Evolutionary conservation across 306 rosid species (phyloP).

Genomic region (Ammopiptanthus mongolicus): DNA sequence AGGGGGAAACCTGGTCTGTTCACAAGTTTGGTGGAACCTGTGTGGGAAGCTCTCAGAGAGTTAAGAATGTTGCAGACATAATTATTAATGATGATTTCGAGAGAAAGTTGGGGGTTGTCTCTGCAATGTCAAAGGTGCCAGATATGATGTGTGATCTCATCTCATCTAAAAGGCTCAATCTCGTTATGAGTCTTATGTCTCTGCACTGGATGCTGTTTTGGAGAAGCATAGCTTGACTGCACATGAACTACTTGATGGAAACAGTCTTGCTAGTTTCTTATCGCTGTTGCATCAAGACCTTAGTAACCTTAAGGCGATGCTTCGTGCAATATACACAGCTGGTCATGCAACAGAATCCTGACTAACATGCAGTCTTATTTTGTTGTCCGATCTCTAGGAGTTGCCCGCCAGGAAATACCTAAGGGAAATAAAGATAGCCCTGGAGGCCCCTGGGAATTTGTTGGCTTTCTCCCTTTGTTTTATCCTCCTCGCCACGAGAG

Average conservation of each 20-base stretch:
- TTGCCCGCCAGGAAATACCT: constrained; percentile 73
- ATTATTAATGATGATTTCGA: constrained; percentile 69
- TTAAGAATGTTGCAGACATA: constrained; percentile 72
- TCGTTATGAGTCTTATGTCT: constrained; percentile 70
- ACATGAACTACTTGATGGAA: constrained; percentile 75
- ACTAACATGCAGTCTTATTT: too few species aligned
- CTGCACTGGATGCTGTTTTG: constrained; percentile 72
- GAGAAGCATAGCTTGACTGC: constrained; percentile 84
- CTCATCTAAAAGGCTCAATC: constrained; percentile 84
- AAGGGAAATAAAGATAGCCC: constrained; percentile 57
- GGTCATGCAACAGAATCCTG: too few species aligned
- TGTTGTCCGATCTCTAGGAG: too few species aligned
- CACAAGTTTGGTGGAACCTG: constrained; percentile 99
- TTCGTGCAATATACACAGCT: constrained; percentile 92
- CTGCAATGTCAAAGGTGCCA: constrained; percentile 97
- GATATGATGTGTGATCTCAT: constrained; percentile 97
- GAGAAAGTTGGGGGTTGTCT: constrained; percentile 80
- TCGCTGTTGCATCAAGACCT: constrained; percentile 66
- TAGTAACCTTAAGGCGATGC: constrained; percentile 88
- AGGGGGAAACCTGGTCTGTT: constrained; percentile 84
- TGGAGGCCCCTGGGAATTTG: constrained; percentile 81
- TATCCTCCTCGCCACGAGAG: constrained; percentile 85
- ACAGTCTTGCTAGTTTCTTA: constrained; percentile 63
- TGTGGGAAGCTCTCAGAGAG: constrained; percentile 79
- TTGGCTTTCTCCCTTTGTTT: constrained; percentile 69